These are phyloP conservation scores for Schizopora paradoxa DNA, from an alignment of 1,284 basidiomycete species.

Conservation along the genomic window DNA sequence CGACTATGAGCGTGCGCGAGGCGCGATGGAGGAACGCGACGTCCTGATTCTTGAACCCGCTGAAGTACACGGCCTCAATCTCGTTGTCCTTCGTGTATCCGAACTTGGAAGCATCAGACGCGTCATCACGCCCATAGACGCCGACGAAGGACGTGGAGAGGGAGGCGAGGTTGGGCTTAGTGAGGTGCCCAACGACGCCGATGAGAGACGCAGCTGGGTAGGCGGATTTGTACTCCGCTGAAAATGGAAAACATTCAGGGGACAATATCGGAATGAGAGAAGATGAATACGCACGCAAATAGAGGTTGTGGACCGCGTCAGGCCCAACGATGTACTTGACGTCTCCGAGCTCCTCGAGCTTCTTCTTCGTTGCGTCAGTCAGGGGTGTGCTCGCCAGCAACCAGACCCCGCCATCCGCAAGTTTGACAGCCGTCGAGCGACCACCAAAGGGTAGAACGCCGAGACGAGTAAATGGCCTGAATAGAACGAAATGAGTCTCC, in stretches of 20 bases:
- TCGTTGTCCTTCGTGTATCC: neutral
- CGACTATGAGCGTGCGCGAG: constrained; percentile 77
- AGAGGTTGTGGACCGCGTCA: constrained; percentile 63
- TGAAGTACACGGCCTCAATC: constrained; percentile 61
- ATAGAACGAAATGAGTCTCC: constrained; percentile 8
- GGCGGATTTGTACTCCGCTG: constrained; percentile 65
- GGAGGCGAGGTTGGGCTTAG: constrained; percentile 36
- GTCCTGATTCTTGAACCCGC: constrained; percentile 81
- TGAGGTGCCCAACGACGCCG: constrained; percentile 53
- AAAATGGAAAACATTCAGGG: neutral
- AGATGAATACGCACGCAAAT: constrained; percentile 40
- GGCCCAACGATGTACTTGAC: constrained; percentile 64
- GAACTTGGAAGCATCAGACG: neutral
- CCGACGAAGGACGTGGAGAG: constrained; percentile 7
- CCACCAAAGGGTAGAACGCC: constrained; percentile 69
- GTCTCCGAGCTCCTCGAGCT: constrained; percentile 72
- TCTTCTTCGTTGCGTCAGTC: constrained; percentile 65
- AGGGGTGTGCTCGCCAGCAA: constrained; percentile 83
- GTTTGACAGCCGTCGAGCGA: constrained; percentile 76
- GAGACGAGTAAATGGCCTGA: constrained; percentile 62
- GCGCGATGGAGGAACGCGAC: constrained; percentile 83
- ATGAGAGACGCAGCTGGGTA: constrained; percentile 78
- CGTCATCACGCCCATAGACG: constrained; percentile 60
- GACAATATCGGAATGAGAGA: neutral
- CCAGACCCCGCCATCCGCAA: constrained; percentile 73